Base-by-base conservation (phyloP, 106 monocot species). In the Xerophyta viscosa region DNA sequence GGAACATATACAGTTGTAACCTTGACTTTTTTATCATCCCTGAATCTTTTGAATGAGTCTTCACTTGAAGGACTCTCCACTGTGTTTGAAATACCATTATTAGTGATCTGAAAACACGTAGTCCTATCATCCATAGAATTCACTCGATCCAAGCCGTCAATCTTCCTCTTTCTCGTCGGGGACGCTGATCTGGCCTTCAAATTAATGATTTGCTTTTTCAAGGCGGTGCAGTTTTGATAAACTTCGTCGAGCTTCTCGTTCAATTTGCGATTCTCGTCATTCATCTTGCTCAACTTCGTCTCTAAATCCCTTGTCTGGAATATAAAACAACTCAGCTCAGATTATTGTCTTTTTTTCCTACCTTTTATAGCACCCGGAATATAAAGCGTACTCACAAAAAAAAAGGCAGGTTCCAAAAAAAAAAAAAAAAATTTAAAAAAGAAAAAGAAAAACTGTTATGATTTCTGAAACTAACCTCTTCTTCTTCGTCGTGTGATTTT, bases 231-330 rank as follows among this genome's bases (percentile, higher is more conserved):
- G 29, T 57, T 59, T 2, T 39, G 42, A 20, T 31, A 48, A 29
- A 82, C 43, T 61, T n/a, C 22, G 18, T 52, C 37, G 3, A 91
- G 66, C 68, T 33, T 65, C 54, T 71, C 75, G 24, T 37, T 58
- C 14, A 91, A 64, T 46, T 58, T 56, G 48, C 41, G 37, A 61
- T 86, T 86, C 76, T 86, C 86, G 39, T 75, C 75, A 41, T 22
- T 68, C 57, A 73, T 54, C n/a, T 45, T 25, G 6, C 21, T 69
- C 33, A 91, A 27, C 47, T 79, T 60, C 0, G 60, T 70, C 30
- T 75, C 56, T 8, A 78, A 29, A 15, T 18, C 29, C 1, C 43
- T 42, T 0, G 15, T 37, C 70, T 66, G 24, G 42, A 44, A 3
- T 44, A 44, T 3, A 3, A 9, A 44, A 27, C n/a, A n/a, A n/a